Evolutionary conservation across 2,329 filamentous ascomycete genomes (phyloP), one percentile per base, ranked within the genome.

Genomic region (Monosporascus ibericus): DNA sequence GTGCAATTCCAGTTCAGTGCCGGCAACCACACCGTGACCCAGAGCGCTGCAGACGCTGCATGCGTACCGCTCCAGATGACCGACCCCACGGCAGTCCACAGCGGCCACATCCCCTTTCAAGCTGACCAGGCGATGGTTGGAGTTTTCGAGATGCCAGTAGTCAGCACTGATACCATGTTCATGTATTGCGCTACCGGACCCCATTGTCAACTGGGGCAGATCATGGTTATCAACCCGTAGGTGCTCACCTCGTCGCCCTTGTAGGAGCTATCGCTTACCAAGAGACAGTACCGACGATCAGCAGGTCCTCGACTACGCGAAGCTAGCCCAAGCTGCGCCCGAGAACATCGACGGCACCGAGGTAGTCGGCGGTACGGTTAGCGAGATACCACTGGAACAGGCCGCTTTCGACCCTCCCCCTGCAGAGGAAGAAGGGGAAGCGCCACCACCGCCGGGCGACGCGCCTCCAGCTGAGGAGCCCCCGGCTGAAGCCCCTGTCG

Each of bases 121-220:
- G 65, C 60, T 7, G 70, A 68, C 0, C 68, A 72, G 49, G 63
- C 61, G 3, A 68, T 61, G 0, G 72, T 75, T 6, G 72, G 72
- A 0, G 74, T 71, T 1, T 81, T 79, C 59, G 75, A 70, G 52
- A 70, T 81, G 61, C 68, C 69, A 11, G 62, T 81, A 18, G 71
- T 69, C 27, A 70, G 67, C 52, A 68, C 71, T 0, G 68, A 73
- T 2, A 69, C 76, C 6, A 72, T 79, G 53, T 80, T 76, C 62
- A 55, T 77, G 34, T 81, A 80, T 61, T 81, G 77, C 52, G 74
- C 76, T 0, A 73, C 73, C 2, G 71, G 66, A 0, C 72, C 71
- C 3, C 77, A 80, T 53, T 80, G 78, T 46, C 72, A 78, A 58
- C 61, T 60, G 8, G 77, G 77, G 7, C 78, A 80, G 68, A 71